phyloP scores from a whole-genome alignment of 345 rosid genomes.

The Aurinia saxatilis region DNA sequence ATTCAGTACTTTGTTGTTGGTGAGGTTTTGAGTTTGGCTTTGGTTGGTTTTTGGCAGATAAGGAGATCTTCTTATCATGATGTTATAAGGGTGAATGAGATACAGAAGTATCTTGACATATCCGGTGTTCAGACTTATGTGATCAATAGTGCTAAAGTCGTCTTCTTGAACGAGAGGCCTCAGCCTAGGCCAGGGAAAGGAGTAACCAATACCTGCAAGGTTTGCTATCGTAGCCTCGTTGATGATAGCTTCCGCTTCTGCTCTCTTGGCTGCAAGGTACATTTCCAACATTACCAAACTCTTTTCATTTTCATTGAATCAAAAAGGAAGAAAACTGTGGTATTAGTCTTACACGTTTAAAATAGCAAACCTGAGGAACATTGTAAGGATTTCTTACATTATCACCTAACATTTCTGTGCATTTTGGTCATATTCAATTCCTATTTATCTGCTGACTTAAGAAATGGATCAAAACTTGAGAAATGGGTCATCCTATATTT shows the following conservation, averaged over 20 bases:
- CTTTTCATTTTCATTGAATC: not conserved
- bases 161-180: slow-evolving; percentile 93
- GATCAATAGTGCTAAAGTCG: slow-evolving; percentile 93
- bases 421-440: slow-evolving; percentile 2
- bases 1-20: not conserved
- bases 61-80: slow-evolving; percentile 99
- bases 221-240: slow-evolving; percentile 87
- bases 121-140: slow-evolving; percentile 92
- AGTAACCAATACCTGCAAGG: slow-evolving; percentile 85
- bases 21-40: not conserved
- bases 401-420: slow-evolving; percentile 8
- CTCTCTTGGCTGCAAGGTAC: slow-evolving; percentile 99
- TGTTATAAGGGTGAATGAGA: slow-evolving; percentile 92
- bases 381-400: not conserved
- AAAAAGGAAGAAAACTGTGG: slow-evolving; percentile 5
- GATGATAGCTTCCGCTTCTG: slow-evolving; percentile 95
- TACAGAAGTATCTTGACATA: slow-evolving; percentile 81
- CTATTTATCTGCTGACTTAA: not conserved
- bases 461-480: slow-evolving; percentile 13
- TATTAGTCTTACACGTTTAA: slow-evolving; percentile 13
- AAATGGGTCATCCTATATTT: slow-evolving; percentile 7
- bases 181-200: slow-evolving; percentile 98
- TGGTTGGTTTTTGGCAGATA: slow-evolving; percentile 46
- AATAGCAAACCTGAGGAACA: not conserved
- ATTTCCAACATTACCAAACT: not conserved